Base-by-base conservation (phyloP, 306 rosid species). In the Oxytropis ochrocephala region DNA sequence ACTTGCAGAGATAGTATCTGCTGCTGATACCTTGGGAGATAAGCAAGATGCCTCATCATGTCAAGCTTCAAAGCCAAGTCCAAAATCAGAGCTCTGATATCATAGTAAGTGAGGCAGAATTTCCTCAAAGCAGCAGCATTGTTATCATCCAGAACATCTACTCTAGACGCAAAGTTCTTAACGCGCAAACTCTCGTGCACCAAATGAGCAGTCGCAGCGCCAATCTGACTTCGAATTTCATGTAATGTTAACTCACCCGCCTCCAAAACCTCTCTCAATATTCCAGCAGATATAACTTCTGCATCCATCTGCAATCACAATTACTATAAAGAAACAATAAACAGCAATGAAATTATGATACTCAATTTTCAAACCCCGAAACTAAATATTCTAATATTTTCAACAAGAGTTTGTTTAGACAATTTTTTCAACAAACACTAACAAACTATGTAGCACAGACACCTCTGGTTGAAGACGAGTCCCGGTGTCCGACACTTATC, bases 231-330 rank as follows among this genome's bases (percentile, higher is more conserved):
- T 14, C 90, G 74, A 46, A 91, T 76, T 33, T 78, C 81, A 13
- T 64, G 62, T 1, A 93, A 60, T 19, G 84, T 84, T 29, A 92
- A 60, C 0, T 75, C 79, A 7, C 95, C 84, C 0, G 75, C 83
- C 52, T 81, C 93, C 79, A 86, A 52, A 33, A 78, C 89, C 55
- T 84, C 87, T 49, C 89, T 80, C 53, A 94, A 81, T 58, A 94
- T 81, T 62, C 89, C 95, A 48, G 96, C 91, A 5, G 96, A 88
- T 69, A 94, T 90, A 42, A 90, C 96, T 71, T 90, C 98, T 0
- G 96, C 98, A 73, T 94, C 98, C 97, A 88, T 90, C 90, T 88
- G 80, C 74, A 78, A 51, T 54, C 70, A 75, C 54, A 69, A 52
- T 64, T 44, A 54, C 84, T 75, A 81, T 76, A 81, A 67, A 64